A percentile compares a stretch with the other conserved stretches of the same genome.
Evolutionary conservation across 2,329 filamentous ascomycete species (phyloP).

Genomic region (Dothideomycetes sp.): DNA sequence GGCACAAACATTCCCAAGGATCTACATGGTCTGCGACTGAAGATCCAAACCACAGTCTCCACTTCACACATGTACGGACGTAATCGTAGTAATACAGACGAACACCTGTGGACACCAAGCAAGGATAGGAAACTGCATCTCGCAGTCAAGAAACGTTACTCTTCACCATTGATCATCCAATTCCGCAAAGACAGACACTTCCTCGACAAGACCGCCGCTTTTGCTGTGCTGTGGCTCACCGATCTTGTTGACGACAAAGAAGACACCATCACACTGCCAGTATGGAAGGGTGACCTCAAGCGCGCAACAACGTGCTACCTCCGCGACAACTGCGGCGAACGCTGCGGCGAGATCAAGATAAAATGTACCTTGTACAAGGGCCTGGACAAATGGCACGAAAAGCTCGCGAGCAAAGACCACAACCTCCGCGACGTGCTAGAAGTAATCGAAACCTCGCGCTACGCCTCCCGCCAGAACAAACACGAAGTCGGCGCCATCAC

Average conservation of each 20-base stretch:
- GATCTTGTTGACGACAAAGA: conserved; percentile 60
- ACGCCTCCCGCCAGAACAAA: conserved; percentile 36
- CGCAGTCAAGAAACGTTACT: conserved; percentile 51
- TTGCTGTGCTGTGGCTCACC: conserved; percentile 57
- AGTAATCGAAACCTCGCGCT: conserved; percentile 49
- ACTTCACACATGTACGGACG: conserved; percentile 39
- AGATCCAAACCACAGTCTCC: conserved; percentile 48
- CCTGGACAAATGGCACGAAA: conserved; percentile 47
- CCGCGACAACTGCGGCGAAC: conserved; percentile 41
- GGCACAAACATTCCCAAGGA: conserved; percentile 36
- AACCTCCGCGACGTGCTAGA: conserved; percentile 52
- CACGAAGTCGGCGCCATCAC: conserved; percentile 15
- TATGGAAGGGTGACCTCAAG: conserved; percentile 57
- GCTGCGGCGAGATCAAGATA: conserved; percentile 48
- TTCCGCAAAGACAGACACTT: conserved; percentile 47
- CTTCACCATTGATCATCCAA: conserved; percentile 43
- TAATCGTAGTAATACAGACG: conserved; percentile 27
- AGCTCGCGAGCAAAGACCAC: conserved; percentile 41
- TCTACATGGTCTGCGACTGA: conserved; percentile 36
- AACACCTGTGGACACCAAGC: conserved; percentile 43
- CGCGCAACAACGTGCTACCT: conserved; percentile 39
- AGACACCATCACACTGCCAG: conserved; percentile 43
- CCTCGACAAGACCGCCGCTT: conserved; percentile 44
- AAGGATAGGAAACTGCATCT: conserved; percentile 36
- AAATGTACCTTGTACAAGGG: conserved; percentile 51